These are phyloP conservation scores for Pueraria montana DNA, from an alignment of 306 rosid species.

Conservation along the genomic window DNA sequence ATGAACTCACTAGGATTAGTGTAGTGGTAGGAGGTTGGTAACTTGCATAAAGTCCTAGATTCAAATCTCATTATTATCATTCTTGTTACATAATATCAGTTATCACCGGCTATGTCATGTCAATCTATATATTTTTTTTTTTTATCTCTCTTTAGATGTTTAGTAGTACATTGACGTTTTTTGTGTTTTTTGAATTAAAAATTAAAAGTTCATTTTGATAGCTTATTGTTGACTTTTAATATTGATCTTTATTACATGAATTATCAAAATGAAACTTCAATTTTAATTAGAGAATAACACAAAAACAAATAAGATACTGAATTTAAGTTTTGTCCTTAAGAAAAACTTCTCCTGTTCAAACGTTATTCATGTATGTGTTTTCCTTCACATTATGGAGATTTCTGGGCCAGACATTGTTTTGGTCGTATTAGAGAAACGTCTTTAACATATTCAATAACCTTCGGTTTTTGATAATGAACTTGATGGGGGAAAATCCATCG, in stretches of 20 bases:
- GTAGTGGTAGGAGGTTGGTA: no score
- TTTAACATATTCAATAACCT: constrained; percentile 36
- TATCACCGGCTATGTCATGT: no score
- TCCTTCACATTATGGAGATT: constrained; percentile 50
- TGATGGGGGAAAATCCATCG: constrained; percentile 42
- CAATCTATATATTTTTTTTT: no score
- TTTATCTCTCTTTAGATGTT: no score
- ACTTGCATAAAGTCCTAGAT: no score
- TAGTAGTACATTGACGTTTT: background rate
- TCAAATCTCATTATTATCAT: no score
- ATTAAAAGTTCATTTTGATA: background rate
- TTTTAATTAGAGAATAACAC: background rate
- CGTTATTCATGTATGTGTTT: constrained; percentile 36
- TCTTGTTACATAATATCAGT: no score
- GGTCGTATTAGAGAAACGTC: constrained; percentile 48
- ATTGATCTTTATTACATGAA: background rate
- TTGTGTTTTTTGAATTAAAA: background rate
- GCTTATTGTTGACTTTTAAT: background rate
- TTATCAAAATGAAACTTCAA: background rate
- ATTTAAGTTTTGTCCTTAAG: background rate
- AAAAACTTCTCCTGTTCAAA: background rate
- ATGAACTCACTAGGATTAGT: no score
- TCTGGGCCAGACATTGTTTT: constrained; percentile 59
- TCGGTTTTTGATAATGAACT: constrained; percentile 47
- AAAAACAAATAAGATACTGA: background rate